phyloP scores from a whole-genome alignment of 345 rosid species.

The Lenwebbia sp. region DNA sequence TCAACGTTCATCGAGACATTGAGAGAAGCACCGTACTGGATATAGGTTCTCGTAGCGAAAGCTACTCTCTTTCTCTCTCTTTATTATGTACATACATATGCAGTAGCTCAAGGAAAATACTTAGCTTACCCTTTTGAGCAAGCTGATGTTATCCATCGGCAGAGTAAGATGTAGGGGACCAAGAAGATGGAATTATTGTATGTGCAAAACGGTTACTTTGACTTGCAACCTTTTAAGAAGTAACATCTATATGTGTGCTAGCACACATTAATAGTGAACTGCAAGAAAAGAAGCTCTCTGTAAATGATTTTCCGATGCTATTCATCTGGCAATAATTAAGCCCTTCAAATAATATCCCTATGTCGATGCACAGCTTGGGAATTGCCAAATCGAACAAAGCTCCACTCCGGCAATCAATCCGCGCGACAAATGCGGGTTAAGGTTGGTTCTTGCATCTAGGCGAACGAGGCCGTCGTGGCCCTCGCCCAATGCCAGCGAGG shows the following conservation, averaged over 20 bases:
- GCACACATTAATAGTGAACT: background rate
- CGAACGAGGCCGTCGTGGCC: too few relatives aligned
- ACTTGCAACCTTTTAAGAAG: background rate
- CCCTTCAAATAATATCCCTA: background rate
- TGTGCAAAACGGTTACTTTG: background rate
- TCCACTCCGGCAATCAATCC: background rate
- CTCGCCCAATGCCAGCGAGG: too few relatives aligned
- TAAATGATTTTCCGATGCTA: background rate
- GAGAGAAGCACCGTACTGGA: background rate
- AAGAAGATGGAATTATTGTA: background rate
- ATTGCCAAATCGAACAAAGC: background rate
- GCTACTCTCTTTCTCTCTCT: background rate
- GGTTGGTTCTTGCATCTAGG: background rate
- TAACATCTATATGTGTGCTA: background rate
- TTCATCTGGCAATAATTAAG: background rate
- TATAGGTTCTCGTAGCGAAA: background rate
- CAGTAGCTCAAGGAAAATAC: background rate
- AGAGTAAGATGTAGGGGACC: background rate
- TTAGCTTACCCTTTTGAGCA: background rate
- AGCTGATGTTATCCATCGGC: background rate
- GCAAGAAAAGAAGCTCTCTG: background rate
- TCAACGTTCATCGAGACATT: accelerated
- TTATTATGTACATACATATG: background rate
- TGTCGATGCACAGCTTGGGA: background rate
- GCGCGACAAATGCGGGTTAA: background rate